Base-by-base conservation (phyloP, 768 basidiomycete species). In the Lepiota brunneoincarnata region DNA sequence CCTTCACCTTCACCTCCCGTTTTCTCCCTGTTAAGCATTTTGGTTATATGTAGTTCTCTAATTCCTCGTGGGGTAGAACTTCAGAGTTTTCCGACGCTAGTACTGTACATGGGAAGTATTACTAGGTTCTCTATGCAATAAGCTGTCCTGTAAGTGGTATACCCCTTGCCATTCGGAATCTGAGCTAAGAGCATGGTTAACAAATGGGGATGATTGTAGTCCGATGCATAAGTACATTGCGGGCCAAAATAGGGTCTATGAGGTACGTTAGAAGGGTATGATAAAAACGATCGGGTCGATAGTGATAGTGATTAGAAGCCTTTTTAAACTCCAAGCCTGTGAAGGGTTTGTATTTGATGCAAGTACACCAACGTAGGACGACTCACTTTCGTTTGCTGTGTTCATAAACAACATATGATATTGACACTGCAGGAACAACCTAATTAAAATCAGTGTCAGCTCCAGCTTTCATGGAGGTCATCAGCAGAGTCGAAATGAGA, bases 361-460 rank as follows among this genome's bases (percentile, higher is more conserved):
- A 41, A 49, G 38, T 34, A 41, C 36, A 28, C 49, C 43, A 51
- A 39, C 23, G 28, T 46, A 42, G 40, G 40, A 56, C 1, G 7
- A 69, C 82, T 58, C 51, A 87, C 91, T 76, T 86, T 67, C 86
- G 80, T 75, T 91, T 93, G 62, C 80, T 85, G 62, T 89, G 84
- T 67, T 93, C 91, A 70, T 93, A 93, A 58, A 97, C 95, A 37
- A 97, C 85, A 72, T 97, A 97, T 56, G 93, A 93, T 71, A 98
- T 98, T 6, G 94, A 96, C 39, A 98, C 96, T 3, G 94, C 88
- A 47, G 96, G 96, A 41, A 97, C 86, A 55, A 98, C 96, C 90
- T 92, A 61, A 31, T 47, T 42, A 21, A 55, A 26, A 21, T 14
- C 37, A 3, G 39, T 17, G 34, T 53, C 55, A 31, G 59, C 15